These are phyloP conservation scores for Periconia sp. DNA, from an alignment of 2,329 filamentous ascomycete genomes.

Conservation along the genomic window DNA sequence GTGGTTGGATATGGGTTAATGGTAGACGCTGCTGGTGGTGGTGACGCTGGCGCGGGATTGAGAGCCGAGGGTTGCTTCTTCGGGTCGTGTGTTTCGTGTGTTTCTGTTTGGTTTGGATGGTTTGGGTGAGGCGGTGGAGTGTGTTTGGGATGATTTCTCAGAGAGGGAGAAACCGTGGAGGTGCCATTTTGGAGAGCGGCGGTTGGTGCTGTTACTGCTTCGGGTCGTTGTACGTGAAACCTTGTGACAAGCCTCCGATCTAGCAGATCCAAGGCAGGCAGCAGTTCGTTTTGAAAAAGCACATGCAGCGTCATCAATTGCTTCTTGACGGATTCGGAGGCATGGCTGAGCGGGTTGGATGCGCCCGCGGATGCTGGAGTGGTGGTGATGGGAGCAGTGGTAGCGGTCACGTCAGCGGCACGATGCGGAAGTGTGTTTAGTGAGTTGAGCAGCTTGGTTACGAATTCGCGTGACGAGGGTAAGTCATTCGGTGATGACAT, in stretches of 20 bases:
- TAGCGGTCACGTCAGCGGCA: conserved; percentile 2
- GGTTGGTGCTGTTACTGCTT: neutral
- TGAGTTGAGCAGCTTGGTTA: conserved; percentile 37
- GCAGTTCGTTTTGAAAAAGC: conserved; percentile 76
- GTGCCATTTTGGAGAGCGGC: neutral
- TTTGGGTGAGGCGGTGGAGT: no score
- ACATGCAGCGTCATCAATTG: conserved; percentile 81
- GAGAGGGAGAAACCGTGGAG: neutral
- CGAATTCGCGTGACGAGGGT: conserved; percentile 30
- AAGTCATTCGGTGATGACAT: conserved; percentile 9
- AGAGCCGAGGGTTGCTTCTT: no score
- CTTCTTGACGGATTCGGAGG: conserved; percentile 31
- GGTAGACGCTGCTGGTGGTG: no score
- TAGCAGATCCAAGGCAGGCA: conserved; percentile 84
- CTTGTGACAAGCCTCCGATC: conserved; percentile 74
- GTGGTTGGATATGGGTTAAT: neutral
- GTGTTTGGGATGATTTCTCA: no score
- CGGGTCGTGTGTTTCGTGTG: no score
- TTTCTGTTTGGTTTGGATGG: no score
- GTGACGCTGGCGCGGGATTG: no score
- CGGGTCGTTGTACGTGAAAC: conserved; percentile 26
- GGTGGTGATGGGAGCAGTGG: conserved; percentile 1
- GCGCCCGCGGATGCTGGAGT: conserved; percentile 17
- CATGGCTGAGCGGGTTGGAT: conserved; percentile 46
- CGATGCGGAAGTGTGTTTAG: conserved; percentile 12